Evolutionary conservation across 2,329 filamentous ascomycete genomes (phyloP), one percentile per base, ranked within the genome.

Genomic region (Tolypocladium album): DNA sequence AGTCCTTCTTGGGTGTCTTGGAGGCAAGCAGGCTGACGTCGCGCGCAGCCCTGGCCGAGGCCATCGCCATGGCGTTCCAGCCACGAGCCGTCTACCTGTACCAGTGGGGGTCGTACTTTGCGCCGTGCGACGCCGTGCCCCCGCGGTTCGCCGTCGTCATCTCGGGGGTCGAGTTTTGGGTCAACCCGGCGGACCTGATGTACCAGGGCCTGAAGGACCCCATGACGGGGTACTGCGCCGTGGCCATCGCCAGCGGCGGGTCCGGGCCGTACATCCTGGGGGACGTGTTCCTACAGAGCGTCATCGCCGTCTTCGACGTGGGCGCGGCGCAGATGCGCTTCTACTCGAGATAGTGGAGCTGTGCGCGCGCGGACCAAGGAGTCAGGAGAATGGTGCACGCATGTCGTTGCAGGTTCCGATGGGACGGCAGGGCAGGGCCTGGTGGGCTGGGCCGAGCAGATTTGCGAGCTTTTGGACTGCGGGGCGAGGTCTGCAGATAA

Each of bases 231-330:
- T 73, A 79, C 57, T 83, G 80, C 65, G 76, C 79, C 62, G 74
- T 79, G 39, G 75, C 75, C 7, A 74, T 82, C 59, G 70, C 77
- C 15, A 77, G 69, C 55, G 78, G 78, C 1, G 75, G 74, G 0
- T 63, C 70, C 0, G 76, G 78, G 9, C 78, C 79, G 8, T 81
- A 78, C 60, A 77, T 82, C 31, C 66, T 83, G 39, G 80, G 81
- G 0, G 75, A 78, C 40, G 74, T 75, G 8, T 83, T 82, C 60
- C 67, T 83, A 61, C 76, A 81, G 66, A 82, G 79, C 59, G 78
- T 79, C 2, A 67, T 82, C 57, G 75, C 76, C 0, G 77, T 81
- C 0, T 80, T 79, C 64, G 77, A 80, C 61, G 69, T 79, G 20
- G 77, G 77, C 0, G 75, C 69, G 7, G 76, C 71, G n/a, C 69